Percentiles rank a stretch among this genome's conserved stretches.
phyloP scores from a whole-genome alignment of 1,284 basidiomycete species.

The Cryptococcus sp. region DNA sequence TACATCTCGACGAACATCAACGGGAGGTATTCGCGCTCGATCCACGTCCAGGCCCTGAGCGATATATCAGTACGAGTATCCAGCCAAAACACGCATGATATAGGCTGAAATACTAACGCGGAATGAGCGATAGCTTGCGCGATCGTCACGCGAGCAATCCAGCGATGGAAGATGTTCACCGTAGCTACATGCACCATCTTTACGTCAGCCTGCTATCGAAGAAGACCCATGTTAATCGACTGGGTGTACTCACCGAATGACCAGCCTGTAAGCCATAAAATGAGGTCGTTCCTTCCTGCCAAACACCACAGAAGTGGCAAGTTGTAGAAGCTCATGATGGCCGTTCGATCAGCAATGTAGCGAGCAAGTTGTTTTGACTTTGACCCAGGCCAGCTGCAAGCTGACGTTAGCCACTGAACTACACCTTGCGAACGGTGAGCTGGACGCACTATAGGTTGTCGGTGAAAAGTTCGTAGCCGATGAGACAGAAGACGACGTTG shows the following conservation, averaged over 20 bases:
- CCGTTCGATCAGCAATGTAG: slow-evolving; percentile 33
- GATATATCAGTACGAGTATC: neutral
- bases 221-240: neutral
- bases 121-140: slow-evolving; percentile 35
- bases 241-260: slow-evolving; percentile 28
- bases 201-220: neutral
- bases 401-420: neutral
- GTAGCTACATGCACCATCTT: slow-evolving; percentile 11
- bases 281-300: slow-evolving; percentile 36
- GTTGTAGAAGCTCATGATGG: slow-evolving; percentile 39
- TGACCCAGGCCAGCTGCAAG: slow-evolving; percentile 9
- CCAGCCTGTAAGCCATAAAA: slow-evolving; percentile 43
- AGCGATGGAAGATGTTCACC: slow-evolving; percentile 40
- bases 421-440: neutral
- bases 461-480: slow-evolving; percentile 60
- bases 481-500: slow-evolving; percentile 47
- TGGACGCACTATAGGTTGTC: slow-evolving; percentile 27
- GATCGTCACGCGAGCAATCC: slow-evolving; percentile 27
- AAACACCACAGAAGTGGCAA: slow-evolving; percentile 31
- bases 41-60: slow-evolving; percentile 18
- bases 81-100: neutral
- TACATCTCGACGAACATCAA: slow-evolving; percentile 11
- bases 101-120: slow-evolving; percentile 12
- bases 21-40: slow-evolving; percentile 2
- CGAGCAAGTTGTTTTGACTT: slow-evolving; percentile 19